Evolutionary conservation across 129 eudicot genomes (phyloP), one percentile per base, ranked within the genome.

Genomic region (Arctium minus): DNA sequence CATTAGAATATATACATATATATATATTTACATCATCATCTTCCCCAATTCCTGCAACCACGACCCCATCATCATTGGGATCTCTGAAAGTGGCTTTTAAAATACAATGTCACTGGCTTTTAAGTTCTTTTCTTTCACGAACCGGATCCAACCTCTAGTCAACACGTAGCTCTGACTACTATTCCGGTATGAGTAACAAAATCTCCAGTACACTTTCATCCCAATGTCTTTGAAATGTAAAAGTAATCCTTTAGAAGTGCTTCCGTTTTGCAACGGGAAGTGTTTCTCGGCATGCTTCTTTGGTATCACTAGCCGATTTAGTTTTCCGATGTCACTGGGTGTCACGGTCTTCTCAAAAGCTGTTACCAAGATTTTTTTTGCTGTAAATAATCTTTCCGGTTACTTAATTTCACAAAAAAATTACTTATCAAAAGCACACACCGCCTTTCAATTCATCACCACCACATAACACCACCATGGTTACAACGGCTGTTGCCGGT

Each of bases 101-200:
- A 22, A 22, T 22, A 94, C 98, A 83, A 88, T 73, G 71, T 94
- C 97, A 12, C 98, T 97, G 2, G 97, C 97, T 53, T 86, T 87
- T 37, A 94, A 67, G 15, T 76, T 60, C 86, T 94, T 94, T 87
- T 94, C 98, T 88, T 92, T 94, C 70, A 94, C 98, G 70, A 91
- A 94, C 78, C 98, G 85, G 88, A 93, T 94, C 98, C 98, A 94
- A 4, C 97, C 98, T 80, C 92, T 94, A 0, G 97, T 94, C 71
- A 94, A 80, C 17, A 94, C 98, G 37, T 94, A 92, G 79, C 97
- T 90, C 60, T 94, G 97, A 27, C 98, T 94, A 29, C 97, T 92
- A 2, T 91, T 94, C 98, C 98, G 92, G 27, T 92, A 94, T 0
- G 97, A 92, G 50, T 94, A 94, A 33, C 97, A 77, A 75, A 94